Conservation (phyloP, 768 basidiomycete genomes). For the Pleurotus sapidus region DNA sequence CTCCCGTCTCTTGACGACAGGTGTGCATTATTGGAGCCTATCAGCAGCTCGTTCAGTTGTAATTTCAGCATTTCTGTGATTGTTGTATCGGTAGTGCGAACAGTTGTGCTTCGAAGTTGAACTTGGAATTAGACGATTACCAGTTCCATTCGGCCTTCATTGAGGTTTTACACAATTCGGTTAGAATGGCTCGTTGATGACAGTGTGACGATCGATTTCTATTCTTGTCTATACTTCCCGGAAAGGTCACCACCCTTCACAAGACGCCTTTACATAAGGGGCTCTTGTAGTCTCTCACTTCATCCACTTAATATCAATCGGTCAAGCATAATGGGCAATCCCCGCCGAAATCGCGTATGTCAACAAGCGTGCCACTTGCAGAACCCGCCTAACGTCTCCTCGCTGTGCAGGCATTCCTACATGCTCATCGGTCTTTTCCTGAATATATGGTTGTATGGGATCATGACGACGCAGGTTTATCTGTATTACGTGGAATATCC, state of each 20-base stretch:
- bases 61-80: neutral
- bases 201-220: too few relatives aligned
- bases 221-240: too few relatives aligned
- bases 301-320: too few relatives aligned
- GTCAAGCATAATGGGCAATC: neutral
- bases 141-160: too few relatives aligned
- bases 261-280: too few relatives aligned
- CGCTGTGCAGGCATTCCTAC: conserved; percentile 37
- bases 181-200: too few relatives aligned
- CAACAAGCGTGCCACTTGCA: neutral
- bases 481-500: conserved; percentile 44
- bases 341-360: conserved; percentile 35
- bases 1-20: neutral
- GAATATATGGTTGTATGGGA: conserved; percentile 45
- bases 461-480: conserved; percentile 47
- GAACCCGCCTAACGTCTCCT: neutral
- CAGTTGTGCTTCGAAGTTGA: too few relatives aligned
- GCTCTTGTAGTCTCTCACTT: too few relatives aligned
- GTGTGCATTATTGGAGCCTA: neutral
- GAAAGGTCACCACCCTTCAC: too few relatives aligned
- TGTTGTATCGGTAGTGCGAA: too few relatives aligned
- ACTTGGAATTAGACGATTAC: too few relatives aligned
- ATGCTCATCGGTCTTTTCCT: conserved; percentile 46
- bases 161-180: too few relatives aligned
- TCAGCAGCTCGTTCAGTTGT: neutral